Percentiles rank a stretch among this genome's conserved stretches.
Conservation (phyloP, 306 rosid genomes). For the Senna siamea region DNA sequence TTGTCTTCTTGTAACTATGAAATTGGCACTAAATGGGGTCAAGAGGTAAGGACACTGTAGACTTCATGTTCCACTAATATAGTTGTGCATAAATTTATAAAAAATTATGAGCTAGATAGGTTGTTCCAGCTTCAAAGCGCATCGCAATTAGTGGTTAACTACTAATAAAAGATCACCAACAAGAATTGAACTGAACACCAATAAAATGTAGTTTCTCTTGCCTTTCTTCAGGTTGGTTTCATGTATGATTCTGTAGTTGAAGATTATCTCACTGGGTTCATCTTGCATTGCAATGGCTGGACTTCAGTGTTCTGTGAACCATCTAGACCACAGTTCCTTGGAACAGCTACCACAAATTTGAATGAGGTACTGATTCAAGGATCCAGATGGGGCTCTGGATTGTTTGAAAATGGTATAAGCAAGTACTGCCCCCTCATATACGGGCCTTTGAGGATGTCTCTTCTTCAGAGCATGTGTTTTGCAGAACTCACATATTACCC, state of each 20-base stretch:
- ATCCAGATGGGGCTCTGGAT: slow-evolving; percentile 62
- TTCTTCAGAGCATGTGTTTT: slow-evolving; percentile 58
- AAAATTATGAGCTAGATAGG: not conserved
- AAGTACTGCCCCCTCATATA: slow-evolving; percentile 62
- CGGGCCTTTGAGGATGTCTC: slow-evolving; percentile 50
- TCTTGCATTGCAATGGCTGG: slow-evolving; percentile 72
- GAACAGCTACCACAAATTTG: slow-evolving; percentile 51
- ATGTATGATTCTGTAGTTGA: slow-evolving; percentile 55
- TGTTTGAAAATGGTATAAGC: slow-evolving; percentile 55
- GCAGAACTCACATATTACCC: slow-evolving; percentile 46
- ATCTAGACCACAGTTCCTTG: slow-evolving; percentile 62
- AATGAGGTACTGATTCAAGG: slow-evolving; percentile 61
- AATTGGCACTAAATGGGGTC: slow-evolving; percentile 63
- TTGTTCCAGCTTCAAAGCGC: not conserved
- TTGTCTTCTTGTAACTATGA: slow-evolving; percentile 63
- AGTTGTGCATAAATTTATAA: not conserved
- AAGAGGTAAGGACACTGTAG: slow-evolving; percentile 43
- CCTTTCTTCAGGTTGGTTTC: slow-evolving; percentile 61
- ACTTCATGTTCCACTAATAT: not conserved
- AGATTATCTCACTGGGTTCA: slow-evolving; percentile 61
- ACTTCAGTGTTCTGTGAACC: slow-evolving; percentile 57
- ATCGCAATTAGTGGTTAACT: too few relatives aligned
- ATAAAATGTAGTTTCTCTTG: not conserved
- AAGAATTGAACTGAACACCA: not conserved
- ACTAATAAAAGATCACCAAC: too few relatives aligned